These are phyloP conservation scores for Nicotiana rustica DNA, from an alignment of 305 asterid species.

Conservation along the genomic window DNA sequence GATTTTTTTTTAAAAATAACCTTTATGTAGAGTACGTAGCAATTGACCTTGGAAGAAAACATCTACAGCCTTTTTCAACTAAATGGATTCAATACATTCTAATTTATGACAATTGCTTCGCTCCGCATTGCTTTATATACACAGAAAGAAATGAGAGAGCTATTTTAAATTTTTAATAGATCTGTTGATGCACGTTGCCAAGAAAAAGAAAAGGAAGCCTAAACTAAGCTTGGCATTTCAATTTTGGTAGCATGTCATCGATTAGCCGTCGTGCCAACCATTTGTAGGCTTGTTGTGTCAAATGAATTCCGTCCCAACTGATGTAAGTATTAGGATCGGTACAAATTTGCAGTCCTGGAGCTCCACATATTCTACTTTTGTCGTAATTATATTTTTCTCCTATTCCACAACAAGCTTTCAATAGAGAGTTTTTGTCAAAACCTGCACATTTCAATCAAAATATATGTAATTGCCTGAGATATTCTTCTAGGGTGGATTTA, in stretches of 20 bases:
- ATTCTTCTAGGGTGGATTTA: not conserved
- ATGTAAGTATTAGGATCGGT: constrained; percentile 36
- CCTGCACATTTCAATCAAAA: constrained; percentile 33
- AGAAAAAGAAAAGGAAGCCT: not conserved
- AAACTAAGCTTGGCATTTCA: constrained; percentile 13
- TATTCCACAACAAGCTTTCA: constrained; percentile 45
- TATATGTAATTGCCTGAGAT: not conserved
- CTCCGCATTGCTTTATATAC: too few species aligned
- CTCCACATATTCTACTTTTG: constrained; percentile 37
- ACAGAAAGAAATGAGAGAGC: not conserved
- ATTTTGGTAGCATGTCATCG: not conserved
- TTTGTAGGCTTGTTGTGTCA: constrained; percentile 48
- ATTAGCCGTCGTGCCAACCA: constrained; percentile 36
- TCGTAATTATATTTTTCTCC: constrained; percentile 44
- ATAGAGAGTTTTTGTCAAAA: constrained; percentile 34
- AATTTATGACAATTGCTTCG: too few species aligned
- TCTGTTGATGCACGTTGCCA: not conserved
- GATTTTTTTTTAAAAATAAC: too few species aligned
- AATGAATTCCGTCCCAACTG: constrained; percentile 52
- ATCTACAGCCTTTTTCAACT: too few species aligned
- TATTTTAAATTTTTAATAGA: too few species aligned
- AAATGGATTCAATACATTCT: too few species aligned
- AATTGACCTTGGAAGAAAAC: not conserved
- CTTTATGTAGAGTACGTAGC: not conserved
- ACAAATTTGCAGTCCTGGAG: constrained; percentile 41